phyloP scores from a whole-genome alignment of 768 basidiomycete genomes.

The Lepiota brunneoincarnata region DNA sequence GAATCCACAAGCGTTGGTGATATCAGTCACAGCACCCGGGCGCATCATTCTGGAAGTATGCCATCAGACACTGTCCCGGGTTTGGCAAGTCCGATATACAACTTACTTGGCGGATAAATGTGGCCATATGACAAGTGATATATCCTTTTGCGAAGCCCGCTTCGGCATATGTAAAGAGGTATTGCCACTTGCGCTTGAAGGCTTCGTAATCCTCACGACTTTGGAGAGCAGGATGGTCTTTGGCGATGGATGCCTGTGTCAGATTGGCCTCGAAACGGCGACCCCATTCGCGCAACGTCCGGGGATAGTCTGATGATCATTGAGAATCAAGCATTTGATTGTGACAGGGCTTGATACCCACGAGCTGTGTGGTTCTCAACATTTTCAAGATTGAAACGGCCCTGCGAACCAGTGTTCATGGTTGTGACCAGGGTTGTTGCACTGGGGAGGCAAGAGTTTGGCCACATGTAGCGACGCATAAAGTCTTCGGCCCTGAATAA shows the following conservation, averaged over 20 bases:
- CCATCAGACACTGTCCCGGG: neutral
- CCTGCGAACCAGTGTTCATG: slow-evolving; percentile 65
- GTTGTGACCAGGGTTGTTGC: slow-evolving; percentile 78
- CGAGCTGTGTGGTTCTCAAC: slow-evolving; percentile 85
- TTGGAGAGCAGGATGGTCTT: slow-evolving; percentile 58
- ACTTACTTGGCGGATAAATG: slow-evolving; percentile 64
- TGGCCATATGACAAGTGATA: slow-evolving; percentile 81
- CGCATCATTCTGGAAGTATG: slow-evolving; percentile 41
- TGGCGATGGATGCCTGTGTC: slow-evolving; percentile 51
- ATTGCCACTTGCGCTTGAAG: slow-evolving; percentile 84
- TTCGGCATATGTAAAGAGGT: slow-evolving; percentile 79
- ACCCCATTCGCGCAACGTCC: slow-evolving; percentile 91
- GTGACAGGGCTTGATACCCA: slow-evolving; percentile 31
- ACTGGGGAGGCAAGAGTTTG: slow-evolving; percentile 84
- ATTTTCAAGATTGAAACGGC: slow-evolving; percentile 76
- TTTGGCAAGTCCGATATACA: neutral
- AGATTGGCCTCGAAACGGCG: slow-evolving; percentile 69
- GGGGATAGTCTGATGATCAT: slow-evolving; percentile 64
- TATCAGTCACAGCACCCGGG: slow-evolving; percentile 41
- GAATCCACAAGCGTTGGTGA: neutral
- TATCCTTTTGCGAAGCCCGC: slow-evolving; percentile 80
- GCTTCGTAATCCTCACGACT: slow-evolving; percentile 56
- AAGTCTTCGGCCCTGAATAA: slow-evolving; percentile 72
- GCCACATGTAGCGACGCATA: slow-evolving; percentile 89
- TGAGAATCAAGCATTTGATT: neutral